Evolutionary conservation across 805 yeast species (phyloP).

Genomic region (Ogataea parapolymorpha): DNA sequence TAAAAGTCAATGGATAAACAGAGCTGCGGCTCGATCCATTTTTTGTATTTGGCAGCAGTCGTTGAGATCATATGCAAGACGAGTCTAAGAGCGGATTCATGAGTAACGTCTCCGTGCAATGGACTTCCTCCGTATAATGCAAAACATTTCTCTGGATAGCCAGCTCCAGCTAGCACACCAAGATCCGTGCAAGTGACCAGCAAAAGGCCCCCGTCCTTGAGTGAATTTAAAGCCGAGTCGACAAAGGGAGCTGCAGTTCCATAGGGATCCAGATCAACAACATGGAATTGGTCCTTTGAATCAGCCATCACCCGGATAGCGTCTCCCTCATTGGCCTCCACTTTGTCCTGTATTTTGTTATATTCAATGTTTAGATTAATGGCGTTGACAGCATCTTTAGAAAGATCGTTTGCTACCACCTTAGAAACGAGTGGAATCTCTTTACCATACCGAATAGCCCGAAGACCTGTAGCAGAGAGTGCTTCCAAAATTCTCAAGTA

Average conservation of each 20-base stretch:
- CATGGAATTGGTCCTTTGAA: slow-evolving; percentile 59
- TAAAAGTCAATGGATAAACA: slow-evolving; percentile 89
- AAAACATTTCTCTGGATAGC: slow-evolving; percentile 95
- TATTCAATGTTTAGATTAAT: slow-evolving; percentile 68
- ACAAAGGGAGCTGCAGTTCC: slow-evolving; percentile 97
- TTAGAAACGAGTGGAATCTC: slow-evolving; percentile 76
- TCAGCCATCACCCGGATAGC: slow-evolving; percentile 81
- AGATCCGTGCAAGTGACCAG: slow-evolving; percentile 95
- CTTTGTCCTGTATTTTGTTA: slow-evolving; percentile 57
- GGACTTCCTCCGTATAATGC: slow-evolving; percentile 93
- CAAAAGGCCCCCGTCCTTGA: slow-evolving; percentile 81
- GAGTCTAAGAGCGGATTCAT: slow-evolving; percentile 87
- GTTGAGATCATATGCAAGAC: slow-evolving; percentile 72
- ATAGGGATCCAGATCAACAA: slow-evolving; percentile 93
- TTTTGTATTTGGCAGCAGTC: slow-evolving; percentile 88
- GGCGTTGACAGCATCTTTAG: slow-evolving; percentile 79
- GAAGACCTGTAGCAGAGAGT: slow-evolving; percentile 87
- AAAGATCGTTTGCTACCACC: slow-evolving; percentile 86
- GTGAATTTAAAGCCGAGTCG: slow-evolving; percentile 82
- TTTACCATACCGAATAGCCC: slow-evolving; percentile 90
- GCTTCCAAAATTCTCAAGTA: slow-evolving; percentile 81
- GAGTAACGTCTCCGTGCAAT: slow-evolving; percentile 80
- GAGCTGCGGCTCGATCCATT: slow-evolving; percentile 80
- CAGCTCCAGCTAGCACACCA: slow-evolving; percentile 92
- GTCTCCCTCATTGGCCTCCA: slow-evolving; percentile 75